These are phyloP conservation scores for Lichtheimia ramosa DNA, from an alignment of 371 early-diverging fungal genomes.

Conservation along the genomic window DNA sequence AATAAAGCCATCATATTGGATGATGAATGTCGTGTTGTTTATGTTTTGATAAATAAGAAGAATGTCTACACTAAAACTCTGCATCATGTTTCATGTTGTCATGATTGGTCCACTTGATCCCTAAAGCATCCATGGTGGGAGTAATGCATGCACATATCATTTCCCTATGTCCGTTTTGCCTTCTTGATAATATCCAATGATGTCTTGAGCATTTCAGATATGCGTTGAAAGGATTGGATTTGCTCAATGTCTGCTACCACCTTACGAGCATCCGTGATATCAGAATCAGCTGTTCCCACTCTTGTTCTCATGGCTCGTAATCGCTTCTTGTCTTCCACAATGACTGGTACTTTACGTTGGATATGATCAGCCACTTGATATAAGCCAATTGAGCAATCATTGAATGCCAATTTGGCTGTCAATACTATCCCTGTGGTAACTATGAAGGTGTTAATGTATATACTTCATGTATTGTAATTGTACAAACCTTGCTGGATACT, in stretches of 20 bases:
- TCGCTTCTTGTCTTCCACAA: conserved; percentile 24
- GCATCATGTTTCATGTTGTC: no score
- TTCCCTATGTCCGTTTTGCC: neutral
- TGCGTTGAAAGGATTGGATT: conserved; percentile 31
- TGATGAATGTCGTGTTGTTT: no score
- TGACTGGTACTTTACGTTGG: conserved; percentile 34
- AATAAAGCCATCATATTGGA: no score
- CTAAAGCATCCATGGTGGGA: no score
- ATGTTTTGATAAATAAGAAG: no score
- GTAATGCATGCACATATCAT: no score
- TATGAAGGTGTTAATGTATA: neutral
- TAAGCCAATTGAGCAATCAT: conserved; percentile 36
- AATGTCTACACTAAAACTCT: no score
- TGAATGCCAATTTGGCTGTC: conserved; percentile 24
- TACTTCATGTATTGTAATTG: neutral
- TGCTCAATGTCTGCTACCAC: conserved; percentile 27
- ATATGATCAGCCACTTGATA: conserved; percentile 40
- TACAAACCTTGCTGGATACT: conserved; percentile 1
- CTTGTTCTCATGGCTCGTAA: conserved; percentile 7
- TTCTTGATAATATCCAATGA: conserved; percentile 17
- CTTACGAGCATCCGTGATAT: conserved; percentile 35
- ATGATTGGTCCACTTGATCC: no score
- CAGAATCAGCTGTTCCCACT: conserved; percentile 29
- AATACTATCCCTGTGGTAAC: conserved; percentile 9
- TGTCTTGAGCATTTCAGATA: conserved; percentile 30